Conservation (phyloP, 176 grass and related monocot genomes). For the Hyparrhenia diplandra region DNA sequence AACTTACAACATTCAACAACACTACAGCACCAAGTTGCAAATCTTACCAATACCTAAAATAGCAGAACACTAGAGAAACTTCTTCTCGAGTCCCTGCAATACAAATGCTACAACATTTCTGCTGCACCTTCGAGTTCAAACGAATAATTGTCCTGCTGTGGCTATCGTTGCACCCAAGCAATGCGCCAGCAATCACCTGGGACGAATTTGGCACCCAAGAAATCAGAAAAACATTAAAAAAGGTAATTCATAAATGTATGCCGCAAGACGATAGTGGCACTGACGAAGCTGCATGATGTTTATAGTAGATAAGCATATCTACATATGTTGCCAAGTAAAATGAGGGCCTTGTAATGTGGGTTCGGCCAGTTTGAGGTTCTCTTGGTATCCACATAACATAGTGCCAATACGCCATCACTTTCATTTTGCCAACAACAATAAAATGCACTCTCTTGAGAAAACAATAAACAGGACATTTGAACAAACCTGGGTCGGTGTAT, state of each 20-base stretch:
- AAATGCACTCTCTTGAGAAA: background rate
- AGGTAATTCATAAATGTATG: background rate
- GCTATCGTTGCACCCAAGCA: slow-evolving; percentile 62
- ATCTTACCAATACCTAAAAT: slow-evolving; percentile 34
- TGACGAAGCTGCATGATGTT: slow-evolving; percentile 18
- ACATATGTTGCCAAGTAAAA: background rate
- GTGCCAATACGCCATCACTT: slow-evolving; percentile 11
- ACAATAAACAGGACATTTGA: slow-evolving; percentile 7
- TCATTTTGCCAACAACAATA: slow-evolving; percentile 8
- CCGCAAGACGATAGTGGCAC: background rate
- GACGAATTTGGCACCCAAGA: slow-evolving; percentile 17
- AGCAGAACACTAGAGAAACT: slow-evolving; percentile 46
- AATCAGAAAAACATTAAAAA: slow-evolving; percentile 20
- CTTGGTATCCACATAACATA: slow-evolving; percentile 12
- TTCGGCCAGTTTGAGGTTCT: background rate
- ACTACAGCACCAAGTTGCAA: slow-evolving; percentile 21
- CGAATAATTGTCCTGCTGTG: slow-evolving; percentile 43
- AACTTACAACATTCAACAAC: slow-evolving; percentile 31
- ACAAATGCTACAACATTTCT: slow-evolving; percentile 32
- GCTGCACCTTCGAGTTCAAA: slow-evolving; percentile 33
- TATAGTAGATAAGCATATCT: slow-evolving; percentile 15
- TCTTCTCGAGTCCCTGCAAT: slow-evolving; percentile 20
- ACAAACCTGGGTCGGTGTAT: slow-evolving; percentile 93
- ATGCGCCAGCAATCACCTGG: slow-evolving; percentile 57
- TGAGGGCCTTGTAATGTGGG: background rate